These are phyloP conservation scores for Porpolomopsis calyptriformis DNA, from an alignment of 768 basidiomycete genomes.

Conservation along the genomic window DNA sequence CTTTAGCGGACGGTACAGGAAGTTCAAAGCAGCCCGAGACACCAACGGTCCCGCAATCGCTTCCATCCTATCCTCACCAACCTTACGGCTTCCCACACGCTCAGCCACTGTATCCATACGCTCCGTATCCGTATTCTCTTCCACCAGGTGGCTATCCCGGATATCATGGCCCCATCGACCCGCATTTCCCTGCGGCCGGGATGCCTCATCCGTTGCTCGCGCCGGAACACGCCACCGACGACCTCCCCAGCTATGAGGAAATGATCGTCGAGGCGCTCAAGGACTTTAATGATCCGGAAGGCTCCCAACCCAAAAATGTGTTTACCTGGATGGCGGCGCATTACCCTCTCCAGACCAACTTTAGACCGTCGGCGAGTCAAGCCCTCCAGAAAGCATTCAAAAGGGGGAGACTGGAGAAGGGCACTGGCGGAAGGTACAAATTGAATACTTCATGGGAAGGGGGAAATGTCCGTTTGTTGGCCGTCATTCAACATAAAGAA, in stretches of 20 bases:
- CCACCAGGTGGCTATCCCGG: constrained; percentile 20
- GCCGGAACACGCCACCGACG: constrained; percentile 22
- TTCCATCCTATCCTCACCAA: constrained; percentile 52
- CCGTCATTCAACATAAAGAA: neutral
- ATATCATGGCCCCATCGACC: constrained; percentile 21
- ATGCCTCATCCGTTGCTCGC: constrained; percentile 14
- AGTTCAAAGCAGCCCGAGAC: no score
- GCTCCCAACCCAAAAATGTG: constrained; percentile 71
- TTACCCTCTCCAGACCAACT: constrained; percentile 82
- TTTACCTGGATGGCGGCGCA: constrained; percentile 76
- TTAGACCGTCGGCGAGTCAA: constrained; percentile 81
- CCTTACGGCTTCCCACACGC: no score
- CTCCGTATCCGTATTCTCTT: constrained; percentile 51
- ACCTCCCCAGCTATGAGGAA: constrained; percentile 81
- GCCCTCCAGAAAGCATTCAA: constrained; percentile 81
- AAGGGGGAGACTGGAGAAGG: constrained; percentile 72
- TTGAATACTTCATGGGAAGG: constrained; percentile 74
- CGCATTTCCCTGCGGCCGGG: constrained; percentile 10
- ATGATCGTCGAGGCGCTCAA: constrained; percentile 79
- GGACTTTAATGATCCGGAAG: constrained; percentile 59
- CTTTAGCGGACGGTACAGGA: no score
- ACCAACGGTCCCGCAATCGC: constrained; percentile 9
- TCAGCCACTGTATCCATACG: constrained; percentile 53
- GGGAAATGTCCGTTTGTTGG: constrained; percentile 47
- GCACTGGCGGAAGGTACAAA: constrained; percentile 60